phyloP scores from a whole-genome alignment of 805 yeast genomes.

The Kluyveromyces nonfermentans region DNA sequence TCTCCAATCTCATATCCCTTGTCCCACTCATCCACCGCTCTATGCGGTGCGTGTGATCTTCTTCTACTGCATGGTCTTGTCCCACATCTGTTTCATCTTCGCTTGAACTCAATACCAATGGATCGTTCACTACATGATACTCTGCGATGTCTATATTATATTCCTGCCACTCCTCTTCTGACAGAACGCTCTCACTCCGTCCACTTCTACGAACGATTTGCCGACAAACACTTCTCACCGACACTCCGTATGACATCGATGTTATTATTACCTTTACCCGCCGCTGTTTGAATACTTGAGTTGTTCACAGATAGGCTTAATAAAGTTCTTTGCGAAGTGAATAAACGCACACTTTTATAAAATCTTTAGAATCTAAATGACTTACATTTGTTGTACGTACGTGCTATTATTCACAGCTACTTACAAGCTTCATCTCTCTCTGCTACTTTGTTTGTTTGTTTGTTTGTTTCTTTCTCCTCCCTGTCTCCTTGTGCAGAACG shows the following conservation, averaged over 20 bases:
- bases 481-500: neutral
- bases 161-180: slow-evolving; percentile 3
- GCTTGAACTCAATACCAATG: slow-evolving; percentile 3
- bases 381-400: too few relatives aligned
- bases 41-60: neutral
- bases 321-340: too few relatives aligned
- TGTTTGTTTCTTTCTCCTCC: neutral
- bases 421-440: neutral
- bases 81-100: neutral
- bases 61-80: neutral
- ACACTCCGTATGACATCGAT: slow-evolving; percentile 1
- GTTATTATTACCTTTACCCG: neutral
- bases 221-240: neutral
- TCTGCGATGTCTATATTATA: slow-evolving; percentile 1
- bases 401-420: too few relatives aligned
- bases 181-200: slow-evolving; percentile 1
- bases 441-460: too few relatives aligned
- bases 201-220: slow-evolving; percentile 1
- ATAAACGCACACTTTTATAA: neutral
- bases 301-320: too few relatives aligned
- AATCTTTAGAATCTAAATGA: neutral
- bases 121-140: slow-evolving; percentile 3
- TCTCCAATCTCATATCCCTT: neutral
- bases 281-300: neutral
- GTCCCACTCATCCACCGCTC: slow-evolving; percentile 2